Conservation (phyloP, 2,329 filamentous ascomycete genomes). For the Nemania sp. region DNA sequence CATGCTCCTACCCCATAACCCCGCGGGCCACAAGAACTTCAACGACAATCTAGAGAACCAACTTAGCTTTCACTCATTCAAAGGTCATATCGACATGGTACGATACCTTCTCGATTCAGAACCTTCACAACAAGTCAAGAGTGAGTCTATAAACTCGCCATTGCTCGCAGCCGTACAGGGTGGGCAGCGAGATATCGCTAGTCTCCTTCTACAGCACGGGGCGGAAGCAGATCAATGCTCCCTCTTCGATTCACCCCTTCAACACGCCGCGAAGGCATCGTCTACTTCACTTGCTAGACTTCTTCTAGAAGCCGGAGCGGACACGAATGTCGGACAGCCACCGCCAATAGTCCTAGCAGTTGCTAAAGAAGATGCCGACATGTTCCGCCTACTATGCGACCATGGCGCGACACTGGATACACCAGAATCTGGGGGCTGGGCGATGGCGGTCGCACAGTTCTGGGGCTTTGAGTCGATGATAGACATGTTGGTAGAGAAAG, state of each 20-base stretch:
- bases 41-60: background rate
- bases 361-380: conserved; percentile 10
- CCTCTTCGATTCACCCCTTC: background rate
- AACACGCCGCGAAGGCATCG: background rate
- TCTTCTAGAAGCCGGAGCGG: background rate
- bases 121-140: background rate
- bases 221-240: background rate
- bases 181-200: background rate
- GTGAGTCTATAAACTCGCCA: no score
- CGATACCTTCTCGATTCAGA: conserved; percentile 1
- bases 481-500: conserved; percentile 11
- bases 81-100: conserved; percentile 1
- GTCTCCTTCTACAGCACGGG: background rate
- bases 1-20: background rate
- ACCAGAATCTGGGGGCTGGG: conserved; percentile 37
- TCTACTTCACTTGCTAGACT: conserved; percentile 1
- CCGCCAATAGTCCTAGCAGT: conserved; percentile 6
- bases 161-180: background rate
- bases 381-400: conserved; percentile 34
- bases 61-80: background rate
- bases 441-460: conserved; percentile 33
- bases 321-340: background rate
- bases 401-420: conserved; percentile 36
- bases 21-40: background rate
- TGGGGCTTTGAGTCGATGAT: conserved; percentile 8